Conservation (phyloP, 2,329 filamentous ascomycete species). For the Leptographium lundbergii region DNA sequence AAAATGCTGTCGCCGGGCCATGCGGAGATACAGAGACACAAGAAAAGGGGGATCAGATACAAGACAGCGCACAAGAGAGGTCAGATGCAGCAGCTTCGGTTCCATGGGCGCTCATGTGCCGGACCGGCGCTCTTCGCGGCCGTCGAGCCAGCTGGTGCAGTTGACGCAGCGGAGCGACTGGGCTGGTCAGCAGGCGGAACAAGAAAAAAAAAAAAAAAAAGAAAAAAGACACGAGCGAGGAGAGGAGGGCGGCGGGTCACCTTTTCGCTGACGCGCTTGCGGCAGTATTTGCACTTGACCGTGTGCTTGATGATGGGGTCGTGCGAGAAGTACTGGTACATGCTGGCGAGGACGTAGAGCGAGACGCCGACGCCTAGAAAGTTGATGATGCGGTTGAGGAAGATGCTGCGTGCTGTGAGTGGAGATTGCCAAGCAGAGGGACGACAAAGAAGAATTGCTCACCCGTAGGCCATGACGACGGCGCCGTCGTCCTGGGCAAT, state of each 20-base stretch:
- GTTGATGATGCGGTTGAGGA: slow-evolving; percentile 51
- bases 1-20: neutral
- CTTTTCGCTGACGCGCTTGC: slow-evolving; percentile 50
- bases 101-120: slow-evolving; percentile 4
- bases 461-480: slow-evolving; percentile 61
- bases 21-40: neutral
- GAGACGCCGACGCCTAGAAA: slow-evolving; percentile 54
- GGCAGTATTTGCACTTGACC: slow-evolving; percentile 56
- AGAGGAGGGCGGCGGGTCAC: slow-evolving; percentile 20
- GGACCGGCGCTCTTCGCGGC: slow-evolving; percentile 27
- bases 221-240: neutral
- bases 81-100: neutral
- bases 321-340: slow-evolving; percentile 47
- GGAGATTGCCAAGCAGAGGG: neutral
- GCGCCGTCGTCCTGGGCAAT: slow-evolving; percentile 60
- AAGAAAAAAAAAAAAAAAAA: no score
- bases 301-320: slow-evolving; percentile 61
- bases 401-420: slow-evolving; percentile 19
- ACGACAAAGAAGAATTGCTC: slow-evolving; percentile 15
- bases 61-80: neutral
- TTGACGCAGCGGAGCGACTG: slow-evolving; percentile 33
- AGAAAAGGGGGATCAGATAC: no score
- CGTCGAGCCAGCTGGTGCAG: slow-evolving; percentile 39
- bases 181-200: neutral
- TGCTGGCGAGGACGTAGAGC: slow-evolving; percentile 49